These are phyloP conservation scores for Botrytis fabae DNA, from an alignment of 2,329 filamentous ascomycete genomes.

Conservation along the genomic window DNA sequence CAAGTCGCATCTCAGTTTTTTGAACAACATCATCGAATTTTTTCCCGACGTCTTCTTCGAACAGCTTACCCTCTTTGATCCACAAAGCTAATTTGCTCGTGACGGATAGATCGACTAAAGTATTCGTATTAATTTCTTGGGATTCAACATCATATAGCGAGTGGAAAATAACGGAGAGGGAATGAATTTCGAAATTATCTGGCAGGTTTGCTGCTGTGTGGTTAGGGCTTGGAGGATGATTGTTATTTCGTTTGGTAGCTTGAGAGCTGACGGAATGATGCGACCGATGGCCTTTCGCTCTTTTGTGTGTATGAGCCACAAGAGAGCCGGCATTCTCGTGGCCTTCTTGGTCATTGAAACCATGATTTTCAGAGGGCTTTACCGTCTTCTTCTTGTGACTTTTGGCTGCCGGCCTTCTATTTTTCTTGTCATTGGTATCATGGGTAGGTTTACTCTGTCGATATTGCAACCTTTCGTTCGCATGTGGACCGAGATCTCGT, in stretches of 20 bases:
- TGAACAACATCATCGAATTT: conserved; percentile 68
- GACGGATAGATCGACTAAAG: conserved; percentile 73
- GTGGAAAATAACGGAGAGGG: conserved; percentile 75
- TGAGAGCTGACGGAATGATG: conserved; percentile 75
- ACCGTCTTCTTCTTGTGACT: conserved; percentile 79
- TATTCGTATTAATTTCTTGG: conserved; percentile 67
- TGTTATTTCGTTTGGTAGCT: conserved; percentile 57
- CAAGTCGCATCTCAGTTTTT: conserved; percentile 39
- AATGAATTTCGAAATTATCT: conserved; percentile 63
- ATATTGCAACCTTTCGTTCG: conserved; percentile 70
- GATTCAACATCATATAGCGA: conserved; percentile 66
- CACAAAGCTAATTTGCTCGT: conserved; percentile 75
- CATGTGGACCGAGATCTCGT: conserved; percentile 66
- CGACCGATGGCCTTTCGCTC: conserved; percentile 77
- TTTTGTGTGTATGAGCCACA: conserved; percentile 65
- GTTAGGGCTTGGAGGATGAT: conserved; percentile 69
- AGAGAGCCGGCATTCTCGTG: conserved; percentile 50
- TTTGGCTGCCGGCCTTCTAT: conserved; percentile 74
- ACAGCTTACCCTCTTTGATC: conserved; percentile 71
- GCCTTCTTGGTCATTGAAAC: conserved; percentile 57
- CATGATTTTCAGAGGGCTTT: conserved; percentile 68
- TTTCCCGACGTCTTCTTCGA: conserved; percentile 66
- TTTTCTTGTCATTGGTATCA: conserved; percentile 63
- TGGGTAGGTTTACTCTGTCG: conserved; percentile 53
- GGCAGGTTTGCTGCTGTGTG: conserved; percentile 69